Evolutionary conservation across 2,329 filamentous ascomycete genomes (phyloP).

Genomic region (Pezicula neosporulosa): DNA sequence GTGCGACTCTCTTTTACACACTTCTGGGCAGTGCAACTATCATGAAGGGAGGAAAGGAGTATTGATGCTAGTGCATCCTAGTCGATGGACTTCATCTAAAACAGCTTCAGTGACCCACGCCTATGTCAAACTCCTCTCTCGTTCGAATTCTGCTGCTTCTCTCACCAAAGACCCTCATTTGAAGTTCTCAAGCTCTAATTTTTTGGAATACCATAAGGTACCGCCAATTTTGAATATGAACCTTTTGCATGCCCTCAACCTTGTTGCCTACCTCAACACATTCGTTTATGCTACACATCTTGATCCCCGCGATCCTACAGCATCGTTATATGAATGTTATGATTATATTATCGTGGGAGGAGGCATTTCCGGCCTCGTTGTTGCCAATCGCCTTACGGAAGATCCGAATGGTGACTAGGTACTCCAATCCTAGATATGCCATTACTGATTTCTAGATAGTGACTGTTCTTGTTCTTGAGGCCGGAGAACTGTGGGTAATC

Average conservation of each 20-base stretch:
- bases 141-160: background rate
- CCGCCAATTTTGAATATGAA: no score
- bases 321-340: constrained; percentile 24
- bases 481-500: constrained; percentile 17
- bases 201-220: background rate
- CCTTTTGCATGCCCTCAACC: no score
- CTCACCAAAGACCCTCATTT: background rate
- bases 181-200: background rate
- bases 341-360: constrained; percentile 42
- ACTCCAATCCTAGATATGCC: background rate
- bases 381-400: constrained; percentile 40
- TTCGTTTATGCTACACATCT: constrained; percentile 11
- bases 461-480: constrained; percentile 21
- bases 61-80: no score
- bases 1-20: no score
- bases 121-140: no score
- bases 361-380: constrained; percentile 41
- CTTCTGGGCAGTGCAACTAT: no score
- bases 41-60: no score
- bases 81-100: no score
- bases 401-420: constrained; percentile 15
- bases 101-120: no score
- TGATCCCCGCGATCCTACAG: constrained; percentile 15
- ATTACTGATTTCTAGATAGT: constrained; percentile 12
- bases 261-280: constrained; percentile 3